Percentiles rank a stretch among this genome's conserved stretches.
phyloP scores from a whole-genome alignment of 768 basidiomycete species.

The Leccinum longicurvipes region DNA sequence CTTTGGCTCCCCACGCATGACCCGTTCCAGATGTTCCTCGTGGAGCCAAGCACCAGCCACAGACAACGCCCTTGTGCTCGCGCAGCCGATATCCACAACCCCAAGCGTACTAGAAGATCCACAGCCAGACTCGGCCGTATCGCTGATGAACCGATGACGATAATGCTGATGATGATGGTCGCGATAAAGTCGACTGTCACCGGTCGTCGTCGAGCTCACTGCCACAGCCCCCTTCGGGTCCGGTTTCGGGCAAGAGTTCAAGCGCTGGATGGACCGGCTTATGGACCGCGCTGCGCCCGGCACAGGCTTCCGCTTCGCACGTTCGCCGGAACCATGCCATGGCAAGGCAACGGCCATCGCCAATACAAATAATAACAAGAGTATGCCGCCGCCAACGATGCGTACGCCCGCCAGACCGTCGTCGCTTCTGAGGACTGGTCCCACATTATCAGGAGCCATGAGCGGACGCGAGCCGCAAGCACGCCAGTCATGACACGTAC shows the following conservation, averaged over 20 bases:
- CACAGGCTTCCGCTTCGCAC: neutral
- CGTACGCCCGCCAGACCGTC: neutral
- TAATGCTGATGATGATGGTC: neutral
- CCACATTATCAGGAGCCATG: too few relatives aligned
- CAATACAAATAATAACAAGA: neutral
- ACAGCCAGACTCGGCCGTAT: neutral
- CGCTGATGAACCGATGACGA: neutral
- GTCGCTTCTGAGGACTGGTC: neutral
- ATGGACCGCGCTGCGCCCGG: neutral
- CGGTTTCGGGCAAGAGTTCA: neutral
- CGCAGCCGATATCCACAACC: neutral
- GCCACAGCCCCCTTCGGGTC: neutral
- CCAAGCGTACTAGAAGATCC: neutral
- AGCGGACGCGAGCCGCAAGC: too few relatives aligned
- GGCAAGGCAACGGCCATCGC: neutral
- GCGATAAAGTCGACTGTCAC: neutral
- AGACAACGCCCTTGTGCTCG: neutral
- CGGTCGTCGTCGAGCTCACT: neutral
- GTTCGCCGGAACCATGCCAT: neutral
- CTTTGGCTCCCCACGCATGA: too few relatives aligned
- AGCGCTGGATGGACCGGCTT: too few relatives aligned
- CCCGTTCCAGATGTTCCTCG: neutral
- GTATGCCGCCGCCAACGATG: neutral
- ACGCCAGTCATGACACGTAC: neutral
- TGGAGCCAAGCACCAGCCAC: conserved; percentile 9